These are phyloP conservation scores for Plasmodium vinckei DNA, from an alignment of 169 alveolate species.

Conservation along the genomic window DNA sequence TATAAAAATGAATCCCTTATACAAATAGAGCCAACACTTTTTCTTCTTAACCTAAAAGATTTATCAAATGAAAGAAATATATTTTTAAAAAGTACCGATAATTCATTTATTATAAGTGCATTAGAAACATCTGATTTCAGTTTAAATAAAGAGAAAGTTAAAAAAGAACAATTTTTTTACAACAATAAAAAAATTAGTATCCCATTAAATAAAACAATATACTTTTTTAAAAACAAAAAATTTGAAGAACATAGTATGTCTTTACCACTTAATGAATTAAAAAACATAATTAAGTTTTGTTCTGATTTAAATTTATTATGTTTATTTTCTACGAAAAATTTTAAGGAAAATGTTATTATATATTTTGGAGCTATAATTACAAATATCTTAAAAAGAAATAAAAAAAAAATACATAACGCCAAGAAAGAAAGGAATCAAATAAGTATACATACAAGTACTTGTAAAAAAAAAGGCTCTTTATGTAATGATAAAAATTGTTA, in stretches of 20 bases:
- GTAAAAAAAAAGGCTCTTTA: background rate
- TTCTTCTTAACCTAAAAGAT: slow-evolving; percentile 46
- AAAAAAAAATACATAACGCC: slow-evolving; percentile 1
- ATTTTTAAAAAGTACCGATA: slow-evolving; percentile 59
- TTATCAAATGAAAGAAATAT: slow-evolving; percentile 60
- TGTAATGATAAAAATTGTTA: background rate
- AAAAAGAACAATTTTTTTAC: slow-evolving; percentile 73
- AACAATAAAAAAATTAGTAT: slow-evolving; percentile 44
- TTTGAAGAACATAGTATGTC: slow-evolving; percentile 60
- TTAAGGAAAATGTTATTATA: slow-evolving; percentile 50
- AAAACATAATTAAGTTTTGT: slow-evolving; percentile 41
- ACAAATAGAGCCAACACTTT: slow-evolving; percentile 72
- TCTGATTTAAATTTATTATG: slow-evolving; percentile 62
- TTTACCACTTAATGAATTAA: slow-evolving; percentile 42
- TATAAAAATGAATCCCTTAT: slow-evolving; percentile 65
- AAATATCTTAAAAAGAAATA: slow-evolving; percentile 50
- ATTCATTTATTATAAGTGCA: slow-evolving; percentile 35
- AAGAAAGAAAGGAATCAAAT: background rate
- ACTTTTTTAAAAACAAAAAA: slow-evolving; percentile 60
- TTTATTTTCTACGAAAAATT: slow-evolving; percentile 63
- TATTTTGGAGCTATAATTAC: slow-evolving; percentile 51
- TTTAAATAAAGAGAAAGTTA: slow-evolving; percentile 36
- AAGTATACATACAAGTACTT: background rate
- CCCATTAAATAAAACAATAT: slow-evolving; percentile 44
- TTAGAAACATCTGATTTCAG: slow-evolving; percentile 63